phyloP scores from a whole-genome alignment of 768 basidiomycete species.

The Suillus ampliporus region DNA sequence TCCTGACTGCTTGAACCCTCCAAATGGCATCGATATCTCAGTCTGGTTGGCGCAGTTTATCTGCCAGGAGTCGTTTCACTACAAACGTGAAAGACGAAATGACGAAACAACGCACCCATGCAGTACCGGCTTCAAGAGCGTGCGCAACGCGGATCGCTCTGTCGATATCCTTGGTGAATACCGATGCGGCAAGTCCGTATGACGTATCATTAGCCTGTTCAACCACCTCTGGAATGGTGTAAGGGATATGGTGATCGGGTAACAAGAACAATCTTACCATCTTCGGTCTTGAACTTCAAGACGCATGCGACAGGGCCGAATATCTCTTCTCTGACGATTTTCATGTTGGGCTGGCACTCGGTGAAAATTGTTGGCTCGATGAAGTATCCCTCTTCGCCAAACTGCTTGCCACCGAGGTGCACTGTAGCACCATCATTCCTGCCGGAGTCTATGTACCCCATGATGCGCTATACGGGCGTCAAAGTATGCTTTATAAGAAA shows the following conservation, averaged over 20 bases:
- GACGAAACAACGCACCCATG: conserved; percentile 51
- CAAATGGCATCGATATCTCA: conserved; percentile 63
- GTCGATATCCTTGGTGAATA: conserved; percentile 51
- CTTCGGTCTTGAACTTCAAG: conserved; percentile 50
- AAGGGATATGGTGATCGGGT: not conserved
- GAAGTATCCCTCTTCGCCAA: conserved; percentile 51
- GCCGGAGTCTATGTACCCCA: conserved; percentile 56
- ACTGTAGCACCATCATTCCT: conserved; percentile 54
- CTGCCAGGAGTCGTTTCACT: conserved; percentile 21
- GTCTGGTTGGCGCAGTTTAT: conserved; percentile 51
- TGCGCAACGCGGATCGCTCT: conserved; percentile 48
- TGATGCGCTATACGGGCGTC: conserved; percentile 41
- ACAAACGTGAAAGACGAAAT: not conserved
- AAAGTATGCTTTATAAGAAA: not conserved
- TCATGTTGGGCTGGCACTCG: conserved; percentile 52
- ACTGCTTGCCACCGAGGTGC: conserved; percentile 48
- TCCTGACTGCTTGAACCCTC: conserved; percentile 77
- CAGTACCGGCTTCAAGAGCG: conserved; percentile 54
- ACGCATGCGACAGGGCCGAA: conserved; percentile 57
- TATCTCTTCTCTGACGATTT: conserved; percentile 47
- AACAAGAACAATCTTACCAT: conserved; percentile 15
- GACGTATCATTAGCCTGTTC: conserved; percentile 48
- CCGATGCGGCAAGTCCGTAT: conserved; percentile 56
- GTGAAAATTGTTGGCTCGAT: conserved; percentile 51
- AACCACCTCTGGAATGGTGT: conserved; percentile 25